Conservation (phyloP, 176 grass and related monocot species). For the Panicum miliaceum region DNA sequence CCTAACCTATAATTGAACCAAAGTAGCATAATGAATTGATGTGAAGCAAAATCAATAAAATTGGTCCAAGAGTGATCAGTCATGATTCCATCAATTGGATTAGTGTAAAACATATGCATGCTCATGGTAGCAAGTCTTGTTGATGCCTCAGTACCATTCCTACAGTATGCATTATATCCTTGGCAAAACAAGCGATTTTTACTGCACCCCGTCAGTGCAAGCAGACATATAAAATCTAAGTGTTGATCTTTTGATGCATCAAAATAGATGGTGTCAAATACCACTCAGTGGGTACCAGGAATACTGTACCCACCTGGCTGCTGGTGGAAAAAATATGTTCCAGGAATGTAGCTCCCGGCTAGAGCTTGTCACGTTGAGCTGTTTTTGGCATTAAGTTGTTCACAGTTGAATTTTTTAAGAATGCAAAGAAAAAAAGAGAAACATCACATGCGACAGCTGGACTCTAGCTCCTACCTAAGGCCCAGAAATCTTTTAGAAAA, state of each 20-base stretch:
- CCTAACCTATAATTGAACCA: neutral
- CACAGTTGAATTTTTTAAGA: neutral
- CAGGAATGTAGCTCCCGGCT: too few relatives aligned
- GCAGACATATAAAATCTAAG: constrained; percentile 4
- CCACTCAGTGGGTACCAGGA: neutral
- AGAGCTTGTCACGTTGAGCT: neutral
- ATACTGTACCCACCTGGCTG: neutral
- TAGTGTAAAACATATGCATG: neutral
- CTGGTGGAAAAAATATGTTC: neutral
- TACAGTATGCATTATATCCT: neutral
- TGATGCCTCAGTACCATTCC: neutral
- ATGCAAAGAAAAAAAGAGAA: neutral
- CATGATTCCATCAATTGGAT: constrained; percentile 16
- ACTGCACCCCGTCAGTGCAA: neutral
- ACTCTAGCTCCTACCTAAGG: neutral
- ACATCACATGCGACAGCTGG: neutral
- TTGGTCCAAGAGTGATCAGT: neutral
- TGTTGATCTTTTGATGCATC: neutral
- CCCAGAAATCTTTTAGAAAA: neutral
- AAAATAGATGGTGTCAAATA: constrained; percentile 23
- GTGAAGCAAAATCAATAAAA: constrained; percentile 9
- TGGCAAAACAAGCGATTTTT: constrained; percentile 8
- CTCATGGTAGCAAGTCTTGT: neutral
- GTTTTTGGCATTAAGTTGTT: neutral
- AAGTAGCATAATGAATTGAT: constrained; percentile 28